These are phyloP conservation scores for Eucalyptus lansdowneana DNA, from an alignment of 345 rosid species.

Conservation along the genomic window DNA sequence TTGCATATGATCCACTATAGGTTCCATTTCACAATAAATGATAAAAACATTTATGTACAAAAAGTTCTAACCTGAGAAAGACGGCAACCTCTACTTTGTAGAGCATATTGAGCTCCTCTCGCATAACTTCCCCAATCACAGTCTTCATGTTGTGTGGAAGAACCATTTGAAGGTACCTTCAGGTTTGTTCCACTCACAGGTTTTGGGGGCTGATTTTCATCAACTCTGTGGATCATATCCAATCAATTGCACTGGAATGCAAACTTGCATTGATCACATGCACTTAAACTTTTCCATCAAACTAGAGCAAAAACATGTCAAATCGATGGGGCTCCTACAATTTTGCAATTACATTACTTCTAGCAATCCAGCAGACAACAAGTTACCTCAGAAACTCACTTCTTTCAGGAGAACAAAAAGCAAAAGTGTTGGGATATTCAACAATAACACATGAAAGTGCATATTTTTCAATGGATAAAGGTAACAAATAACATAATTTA, in stretches of 20 bases:
- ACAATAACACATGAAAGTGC: neutral
- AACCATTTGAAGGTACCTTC: constrained; percentile 8
- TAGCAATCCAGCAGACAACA: neutral
- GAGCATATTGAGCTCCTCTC: constrained; percentile 77
- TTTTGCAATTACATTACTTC: neutral
- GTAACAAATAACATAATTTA: neutral
- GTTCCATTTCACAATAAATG: neutral
- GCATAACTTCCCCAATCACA: constrained; percentile 81
- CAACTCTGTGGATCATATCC: constrained; percentile 27
- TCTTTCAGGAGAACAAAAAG: neutral
- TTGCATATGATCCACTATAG: neutral
- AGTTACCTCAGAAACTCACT: neutral
- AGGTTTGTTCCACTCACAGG: constrained; percentile 10
- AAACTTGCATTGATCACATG: neutral
- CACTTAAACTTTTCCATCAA: neutral
- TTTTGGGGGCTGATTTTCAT: constrained; percentile 49
- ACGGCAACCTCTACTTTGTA: constrained; percentile 46
- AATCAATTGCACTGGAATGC: neutral
- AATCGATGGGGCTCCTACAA: neutral
- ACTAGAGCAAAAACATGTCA: neutral
- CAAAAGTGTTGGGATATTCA: neutral
- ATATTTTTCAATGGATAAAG: neutral
- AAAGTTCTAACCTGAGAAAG: constrained; percentile 43
- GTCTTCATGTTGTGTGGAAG: constrained; percentile 20
- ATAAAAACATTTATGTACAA: neutral